Evolutionary conservation across 2,329 filamentous ascomycete species (phyloP), one percentile per base, ranked within the genome.

Genomic region (Sporothrix phasma): DNA sequence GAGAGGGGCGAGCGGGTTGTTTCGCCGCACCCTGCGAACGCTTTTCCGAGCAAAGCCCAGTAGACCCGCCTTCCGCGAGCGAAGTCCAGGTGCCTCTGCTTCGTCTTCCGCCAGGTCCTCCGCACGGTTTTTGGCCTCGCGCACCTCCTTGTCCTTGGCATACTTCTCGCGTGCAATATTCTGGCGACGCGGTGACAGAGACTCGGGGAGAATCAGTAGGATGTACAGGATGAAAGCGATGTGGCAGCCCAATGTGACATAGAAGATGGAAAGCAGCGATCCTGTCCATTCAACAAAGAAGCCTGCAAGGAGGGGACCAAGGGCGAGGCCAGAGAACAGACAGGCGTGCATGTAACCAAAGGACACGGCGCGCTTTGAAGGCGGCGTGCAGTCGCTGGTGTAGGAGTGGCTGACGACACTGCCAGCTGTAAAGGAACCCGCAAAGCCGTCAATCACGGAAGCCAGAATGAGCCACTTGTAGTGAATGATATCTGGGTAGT

Each of bases 301-400:
- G 2, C 89, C 92, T 0, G 92, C 88, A 24, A 96, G 72, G 2
- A 95, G 80, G 7, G 94, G 94, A 0, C 94, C 94, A 37, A 93
- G 76, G 0, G 94, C 93, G 53, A 97, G 84, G n/a, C 94, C 94
- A 1, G 84, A 82, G 74, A 96, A 97, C 8, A 99, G 79, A 69
- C 88, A 92, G 11, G 90, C 92, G 70, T 97, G 90, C 70, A 97
- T 88, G 72, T 92, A 93, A 6, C 91, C 92, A 73, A 97, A 94
- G 4, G 87, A 85, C 7, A 96, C 88, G 66, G 88, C 89, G 22
- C 94, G 86, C 71, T 84, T 85, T 34, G 89, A 88, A 0, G 92
- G 89, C 3, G 88, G 80, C 0, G 92, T 93, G 74, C 91, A 96
- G 74, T 99, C 94, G 46, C 90, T 87, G 13, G 89, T 88, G 74